phyloP scores from a whole-genome alignment of 495 filamentous ascomycete genomes.

The Cercophora newfieldiana region DNA sequence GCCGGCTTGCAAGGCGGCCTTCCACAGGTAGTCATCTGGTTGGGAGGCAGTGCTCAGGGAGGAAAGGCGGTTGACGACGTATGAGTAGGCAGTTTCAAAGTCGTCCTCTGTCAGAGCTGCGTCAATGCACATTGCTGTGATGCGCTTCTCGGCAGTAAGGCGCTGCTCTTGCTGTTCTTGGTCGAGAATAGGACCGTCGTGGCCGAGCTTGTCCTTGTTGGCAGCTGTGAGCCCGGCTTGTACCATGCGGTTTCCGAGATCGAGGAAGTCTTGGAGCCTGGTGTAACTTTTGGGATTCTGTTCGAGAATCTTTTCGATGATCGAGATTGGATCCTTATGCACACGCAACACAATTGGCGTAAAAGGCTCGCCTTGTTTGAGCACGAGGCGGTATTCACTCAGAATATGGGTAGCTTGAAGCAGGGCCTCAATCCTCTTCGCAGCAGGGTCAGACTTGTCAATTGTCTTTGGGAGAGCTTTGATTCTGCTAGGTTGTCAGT shows the following conservation, averaged over 20 bases:
- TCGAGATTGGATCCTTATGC: constrained; percentile 77
- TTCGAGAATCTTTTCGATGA: constrained; percentile 81
- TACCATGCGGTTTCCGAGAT: constrained; percentile 74
- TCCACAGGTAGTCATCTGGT: constrained; percentile 87
- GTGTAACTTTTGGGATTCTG: constrained; percentile 87
- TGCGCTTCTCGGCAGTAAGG: constrained; percentile 58
- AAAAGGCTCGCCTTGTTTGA: constrained; percentile 91
- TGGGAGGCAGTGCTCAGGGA: constrained; percentile 19
- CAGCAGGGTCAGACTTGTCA: constrained; percentile 48
- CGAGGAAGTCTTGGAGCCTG: constrained; percentile 78
- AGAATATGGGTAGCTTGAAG: constrained; percentile 84
- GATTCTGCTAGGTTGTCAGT: constrained; percentile 49
- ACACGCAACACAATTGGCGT: constrained; percentile 87
- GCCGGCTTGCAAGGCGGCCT: constrained; percentile 85
- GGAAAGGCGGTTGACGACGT: constrained; percentile 70
- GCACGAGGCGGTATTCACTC: constrained; percentile 82
- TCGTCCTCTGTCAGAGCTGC: constrained; percentile 83
- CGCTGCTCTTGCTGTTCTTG: constrained; percentile 36
- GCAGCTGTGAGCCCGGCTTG: constrained; percentile 59
- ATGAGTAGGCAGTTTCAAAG: constrained; percentile 96
- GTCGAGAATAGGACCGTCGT: constrained; percentile 15
- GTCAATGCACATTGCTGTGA: constrained; percentile 86
- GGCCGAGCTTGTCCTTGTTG: constrained; percentile 22
- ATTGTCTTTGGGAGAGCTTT: constrained; percentile 69
- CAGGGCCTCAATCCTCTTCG: constrained; percentile 64